phyloP scores from a whole-genome alignment of 768 basidiomycete genomes.

The Russula virescens region DNA sequence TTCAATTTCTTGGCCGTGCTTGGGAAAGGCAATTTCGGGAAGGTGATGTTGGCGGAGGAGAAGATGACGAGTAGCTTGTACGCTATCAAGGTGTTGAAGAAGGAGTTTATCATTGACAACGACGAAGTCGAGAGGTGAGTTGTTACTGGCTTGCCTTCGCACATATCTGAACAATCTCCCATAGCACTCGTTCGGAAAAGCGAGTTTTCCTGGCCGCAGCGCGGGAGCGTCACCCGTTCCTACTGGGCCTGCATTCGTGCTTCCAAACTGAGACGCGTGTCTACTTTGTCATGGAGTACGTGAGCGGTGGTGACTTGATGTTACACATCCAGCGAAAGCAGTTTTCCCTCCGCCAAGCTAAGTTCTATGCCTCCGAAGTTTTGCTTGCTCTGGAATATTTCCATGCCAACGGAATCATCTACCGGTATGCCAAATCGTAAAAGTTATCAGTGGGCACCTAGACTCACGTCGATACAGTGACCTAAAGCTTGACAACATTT shows the following conservation, averaged over 20 bases:
- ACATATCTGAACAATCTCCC: background rate
- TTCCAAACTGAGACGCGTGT: constrained; percentile 99
- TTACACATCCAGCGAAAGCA: constrained; percentile 98
- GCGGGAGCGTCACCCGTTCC: constrained; percentile 92
- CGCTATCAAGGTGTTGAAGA: constrained; percentile 99
- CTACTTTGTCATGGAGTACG: constrained; percentile 99
- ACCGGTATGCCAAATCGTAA: constrained; percentile 58
- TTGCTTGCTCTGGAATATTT: constrained; percentile 95
- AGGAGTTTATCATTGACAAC: constrained; percentile 99
- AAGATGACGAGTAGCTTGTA: constrained; percentile 84
- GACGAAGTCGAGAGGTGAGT: constrained; percentile 97
- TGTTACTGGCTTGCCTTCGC: background rate
- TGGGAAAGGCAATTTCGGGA: constrained; percentile 99
- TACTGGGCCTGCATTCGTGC: constrained; percentile 94
- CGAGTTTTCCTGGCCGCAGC: constrained; percentile 98
- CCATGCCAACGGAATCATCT: constrained; percentile 98
- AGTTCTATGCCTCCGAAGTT: constrained; percentile 97
- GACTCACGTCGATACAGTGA: constrained; percentile 49
- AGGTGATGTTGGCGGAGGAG: constrained; percentile 99
- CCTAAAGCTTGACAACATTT: constrained; percentile 96
- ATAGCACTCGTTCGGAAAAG: constrained; percentile 96
- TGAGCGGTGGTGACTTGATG: constrained; percentile 98
- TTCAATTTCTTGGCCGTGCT: constrained; percentile 99
- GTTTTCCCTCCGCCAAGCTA: constrained; percentile 96
- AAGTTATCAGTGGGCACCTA: background rate